Conservation (phyloP, 345 rosid species). For the Linum lewisii region DNA sequence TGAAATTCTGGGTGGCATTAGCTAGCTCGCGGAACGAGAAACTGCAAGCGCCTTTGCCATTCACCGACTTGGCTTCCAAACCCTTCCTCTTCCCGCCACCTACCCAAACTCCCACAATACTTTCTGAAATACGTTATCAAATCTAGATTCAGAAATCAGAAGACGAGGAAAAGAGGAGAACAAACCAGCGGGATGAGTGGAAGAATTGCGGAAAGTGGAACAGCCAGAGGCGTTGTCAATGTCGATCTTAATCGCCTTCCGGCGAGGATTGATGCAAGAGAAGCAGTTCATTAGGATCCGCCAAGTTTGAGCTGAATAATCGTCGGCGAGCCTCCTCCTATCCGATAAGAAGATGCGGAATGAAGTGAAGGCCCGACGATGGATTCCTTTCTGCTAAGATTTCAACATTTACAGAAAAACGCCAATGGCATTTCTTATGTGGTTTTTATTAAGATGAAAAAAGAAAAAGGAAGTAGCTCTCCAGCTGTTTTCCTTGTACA, state of each 20-base stretch:
- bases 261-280: constrained; percentile 52
- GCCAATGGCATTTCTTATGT: no score
- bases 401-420: no score
- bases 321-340: no score
- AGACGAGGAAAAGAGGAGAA: background rate
- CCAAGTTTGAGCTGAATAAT: no score
- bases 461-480: no score
- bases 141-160: background rate
- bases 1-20: background rate
- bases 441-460: no score
- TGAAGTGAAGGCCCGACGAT: no score
- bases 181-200: constrained; percentile 44
- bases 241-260: constrained; percentile 56
- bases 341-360: no score
- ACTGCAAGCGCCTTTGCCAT: constrained; percentile 51
- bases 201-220: constrained; percentile 18
- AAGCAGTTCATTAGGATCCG: constrained; percentile 98
- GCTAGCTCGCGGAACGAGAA: constrained; percentile 8
- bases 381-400: no score
- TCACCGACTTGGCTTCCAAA: constrained; percentile 15
- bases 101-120: constrained; percentile 8
- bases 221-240: constrained; percentile 50
- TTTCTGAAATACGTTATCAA: background rate
- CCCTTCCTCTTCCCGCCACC: constrained; percentile 22
- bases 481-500: no score